These are phyloP conservation scores for Colletotrichum sp. DNA, from an alignment of 2,329 filamentous ascomycete genomes.

Conservation along the genomic window DNA sequence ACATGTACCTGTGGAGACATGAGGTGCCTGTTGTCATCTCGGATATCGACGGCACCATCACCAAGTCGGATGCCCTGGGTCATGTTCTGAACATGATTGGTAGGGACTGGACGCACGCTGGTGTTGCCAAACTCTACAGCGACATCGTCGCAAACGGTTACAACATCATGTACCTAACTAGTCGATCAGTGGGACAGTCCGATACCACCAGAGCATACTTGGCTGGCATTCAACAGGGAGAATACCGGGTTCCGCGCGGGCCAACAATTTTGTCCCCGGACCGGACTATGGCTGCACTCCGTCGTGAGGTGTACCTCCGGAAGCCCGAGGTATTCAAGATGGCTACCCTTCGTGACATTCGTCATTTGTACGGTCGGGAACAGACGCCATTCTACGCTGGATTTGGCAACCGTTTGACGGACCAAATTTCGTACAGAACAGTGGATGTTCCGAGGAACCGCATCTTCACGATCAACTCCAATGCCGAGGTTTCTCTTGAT, in stretches of 20 bases:
- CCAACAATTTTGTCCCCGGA: conserved; percentile 96
- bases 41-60: conserved; percentile 98
- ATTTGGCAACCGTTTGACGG: conserved; percentile 95
- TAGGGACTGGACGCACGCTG: conserved; percentile 96
- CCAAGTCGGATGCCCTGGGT: conserved; percentile 93
- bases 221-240: conserved; percentile 87
- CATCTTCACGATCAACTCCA: conserved; percentile 99
- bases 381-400: conserved; percentile 93
- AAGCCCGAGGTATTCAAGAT: conserved; percentile 99
- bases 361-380: conserved; percentile 80
- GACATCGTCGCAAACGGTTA: conserved; percentile 96
- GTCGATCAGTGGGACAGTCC: conserved; percentile 89
- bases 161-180: conserved; percentile 98
- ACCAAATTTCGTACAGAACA: conserved; percentile 93
- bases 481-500: conserved; percentile 93
- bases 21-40: conserved; percentile 96
- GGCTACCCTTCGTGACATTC: conserved; percentile 94
- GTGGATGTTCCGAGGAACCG: conserved; percentile 93
- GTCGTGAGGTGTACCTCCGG: conserved; percentile 90
- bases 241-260: conserved; percentile 83
- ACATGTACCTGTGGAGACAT: conserved; percentile 93
- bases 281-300: conserved; percentile 89
- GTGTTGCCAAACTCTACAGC: conserved; percentile 95
- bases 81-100: conserved; percentile 97
- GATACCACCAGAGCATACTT: conserved; percentile 91